These are phyloP conservation scores for Trichosanthes cucumerina DNA, from an alignment of 306 rosid genomes.

Conservation along the genomic window DNA sequence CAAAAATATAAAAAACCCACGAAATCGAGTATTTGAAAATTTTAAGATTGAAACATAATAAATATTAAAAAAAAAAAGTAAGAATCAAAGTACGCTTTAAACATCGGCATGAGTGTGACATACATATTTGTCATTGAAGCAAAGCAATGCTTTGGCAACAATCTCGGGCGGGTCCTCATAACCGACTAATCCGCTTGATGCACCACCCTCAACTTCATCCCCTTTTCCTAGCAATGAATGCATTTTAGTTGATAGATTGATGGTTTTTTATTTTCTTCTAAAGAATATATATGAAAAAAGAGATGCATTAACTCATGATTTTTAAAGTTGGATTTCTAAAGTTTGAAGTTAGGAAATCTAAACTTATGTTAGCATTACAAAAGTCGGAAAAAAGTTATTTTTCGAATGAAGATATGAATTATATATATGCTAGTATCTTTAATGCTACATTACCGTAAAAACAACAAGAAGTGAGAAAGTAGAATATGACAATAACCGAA, in stretches of 20 bases:
- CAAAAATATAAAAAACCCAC: too few relatives aligned
- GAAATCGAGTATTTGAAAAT: too few relatives aligned
- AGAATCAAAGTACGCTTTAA: too few relatives aligned
- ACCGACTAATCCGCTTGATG: conserved; percentile 6
- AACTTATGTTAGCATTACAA: too few relatives aligned
- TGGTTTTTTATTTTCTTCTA: background rate
- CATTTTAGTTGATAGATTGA: background rate
- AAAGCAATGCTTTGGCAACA: conserved; percentile 59
- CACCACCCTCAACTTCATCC: conserved; percentile 29
- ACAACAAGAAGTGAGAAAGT: background rate
- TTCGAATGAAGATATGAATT: background rate
- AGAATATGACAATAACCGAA: background rate
- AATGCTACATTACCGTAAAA: background rate
- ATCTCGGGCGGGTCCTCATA: conserved; percentile 48
- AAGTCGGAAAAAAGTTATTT: too few relatives aligned
- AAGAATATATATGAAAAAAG: background rate
- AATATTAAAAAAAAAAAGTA: too few relatives aligned
- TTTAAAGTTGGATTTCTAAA: too few relatives aligned
- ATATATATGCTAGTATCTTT: background rate
- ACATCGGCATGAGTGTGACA: background rate
- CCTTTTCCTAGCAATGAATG: conserved; percentile 11
- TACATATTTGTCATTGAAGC: conserved; percentile 76
- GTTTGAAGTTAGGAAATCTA: too few relatives aligned
- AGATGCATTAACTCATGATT: background rate
- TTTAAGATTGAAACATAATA: too few relatives aligned